Conservation (phyloP, 495 filamentous ascomycete genomes). For the Cryomyces minteri region DNA sequence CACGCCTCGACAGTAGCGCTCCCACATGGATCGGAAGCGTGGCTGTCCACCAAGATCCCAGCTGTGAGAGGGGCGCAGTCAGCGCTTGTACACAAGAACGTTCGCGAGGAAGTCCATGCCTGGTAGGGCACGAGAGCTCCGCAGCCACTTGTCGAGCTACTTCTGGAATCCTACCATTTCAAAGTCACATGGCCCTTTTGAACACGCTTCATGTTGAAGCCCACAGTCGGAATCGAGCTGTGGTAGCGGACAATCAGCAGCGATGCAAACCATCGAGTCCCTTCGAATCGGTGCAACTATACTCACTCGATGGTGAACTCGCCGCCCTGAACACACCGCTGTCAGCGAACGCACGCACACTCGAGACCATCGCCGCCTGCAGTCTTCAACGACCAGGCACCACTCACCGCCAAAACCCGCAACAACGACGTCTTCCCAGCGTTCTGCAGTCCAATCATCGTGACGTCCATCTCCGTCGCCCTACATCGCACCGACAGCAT, state of each 20-base stretch:
- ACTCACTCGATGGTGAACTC: constrained; percentile 99
- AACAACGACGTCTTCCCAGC: constrained; percentile 93
- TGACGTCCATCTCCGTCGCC: constrained; percentile 99
- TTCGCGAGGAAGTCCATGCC: not conserved
- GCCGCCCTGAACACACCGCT: constrained; percentile 45
- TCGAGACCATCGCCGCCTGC: constrained; percentile 7
- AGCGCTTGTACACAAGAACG: not conserved
- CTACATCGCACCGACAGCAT: constrained; percentile 26
- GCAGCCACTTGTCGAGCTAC: not conserved
- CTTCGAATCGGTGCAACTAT: no score
- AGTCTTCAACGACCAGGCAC: constrained; percentile 1
- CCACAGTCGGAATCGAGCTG: constrained; percentile 94
- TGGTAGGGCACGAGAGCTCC: not conserved
- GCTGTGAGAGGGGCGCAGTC: constrained; percentile 24
- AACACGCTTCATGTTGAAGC: constrained; percentile 97
- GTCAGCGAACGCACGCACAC: constrained; percentile 4
- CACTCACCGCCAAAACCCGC: constrained; percentile 78
- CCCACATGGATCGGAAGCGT: constrained; percentile 97
- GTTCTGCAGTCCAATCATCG: constrained; percentile 97
- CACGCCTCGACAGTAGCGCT: constrained; percentile 91
- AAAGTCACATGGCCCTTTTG: constrained; percentile 97
- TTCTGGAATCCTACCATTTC: constrained; percentile 47
- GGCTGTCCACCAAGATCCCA: constrained; percentile 98
- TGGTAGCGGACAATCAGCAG: no score
- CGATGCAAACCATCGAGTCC: no score